Percentiles rank a stretch among this genome's conserved stretches.
phyloP scores from a whole-genome alignment of 805 yeast genomes.

The Metschnikowia cerradonensis region DNA sequence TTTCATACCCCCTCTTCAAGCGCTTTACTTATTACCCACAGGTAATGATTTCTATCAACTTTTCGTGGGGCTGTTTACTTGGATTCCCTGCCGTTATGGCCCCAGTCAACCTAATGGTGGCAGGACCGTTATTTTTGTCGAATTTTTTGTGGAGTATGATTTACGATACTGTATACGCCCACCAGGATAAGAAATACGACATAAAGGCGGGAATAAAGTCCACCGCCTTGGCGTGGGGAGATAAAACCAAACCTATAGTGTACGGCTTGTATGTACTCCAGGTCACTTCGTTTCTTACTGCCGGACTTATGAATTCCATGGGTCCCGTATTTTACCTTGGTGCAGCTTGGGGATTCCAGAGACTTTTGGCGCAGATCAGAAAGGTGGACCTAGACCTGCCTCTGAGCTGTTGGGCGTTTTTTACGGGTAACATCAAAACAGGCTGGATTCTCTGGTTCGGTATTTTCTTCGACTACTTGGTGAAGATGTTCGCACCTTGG shows the following conservation, averaged over 20 bases:
- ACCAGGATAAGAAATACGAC: constrained; percentile 91
- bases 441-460: constrained; percentile 68
- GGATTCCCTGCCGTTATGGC: constrained; percentile 97
- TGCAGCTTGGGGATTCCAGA: constrained; percentile 61
- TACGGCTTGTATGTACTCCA: constrained; percentile 65
- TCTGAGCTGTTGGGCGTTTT: constrained; percentile 75
- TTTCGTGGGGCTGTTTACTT: constrained; percentile 89
- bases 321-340: constrained; percentile 82
- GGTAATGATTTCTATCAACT: constrained; percentile 71
- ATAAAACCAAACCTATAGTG: constrained; percentile 65
- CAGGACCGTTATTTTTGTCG: constrained; percentile 72
- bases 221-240: constrained; percentile 94
- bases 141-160: constrained; percentile 91
- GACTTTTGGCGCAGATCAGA: constrained; percentile 65
- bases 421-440: constrained; percentile 71
- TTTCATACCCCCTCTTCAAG: constrained; percentile 88
- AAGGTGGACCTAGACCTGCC: constrained; percentile 79
- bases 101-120: constrained; percentile 64
- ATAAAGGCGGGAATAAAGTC: constrained; percentile 88
- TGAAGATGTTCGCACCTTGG: constrained; percentile 26
- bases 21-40: constrained; percentile 97
- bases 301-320: constrained; percentile 74
- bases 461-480: constrained; percentile 59
- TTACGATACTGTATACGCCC: constrained; percentile 95
- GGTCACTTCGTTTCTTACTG: constrained; percentile 54